Conservation (phyloP, 768 basidiomycete genomes). For the Tubosaeta brunneosetosa region DNA sequence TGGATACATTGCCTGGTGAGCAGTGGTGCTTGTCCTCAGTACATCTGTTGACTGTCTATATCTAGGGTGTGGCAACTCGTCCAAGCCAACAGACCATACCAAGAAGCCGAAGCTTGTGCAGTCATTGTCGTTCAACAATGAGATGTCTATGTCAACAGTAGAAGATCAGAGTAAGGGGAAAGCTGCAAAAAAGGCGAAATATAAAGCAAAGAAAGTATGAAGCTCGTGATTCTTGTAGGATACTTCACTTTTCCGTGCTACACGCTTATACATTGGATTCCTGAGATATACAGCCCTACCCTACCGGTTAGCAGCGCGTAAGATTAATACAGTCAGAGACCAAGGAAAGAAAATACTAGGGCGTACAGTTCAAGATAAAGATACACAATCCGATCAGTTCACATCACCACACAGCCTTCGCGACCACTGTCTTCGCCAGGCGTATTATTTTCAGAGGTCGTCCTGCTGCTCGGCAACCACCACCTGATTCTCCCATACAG, state of each 20-base stretch:
- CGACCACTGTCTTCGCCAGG: slow-evolving; percentile 45
- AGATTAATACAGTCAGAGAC: slow-evolving; percentile 12
- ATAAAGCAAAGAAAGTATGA: slow-evolving; percentile 27
- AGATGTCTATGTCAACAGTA: slow-evolving; percentile 17
- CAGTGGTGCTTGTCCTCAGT: not conserved
- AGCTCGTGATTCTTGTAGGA: slow-evolving; percentile 11
- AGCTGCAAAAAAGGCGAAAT: slow-evolving; percentile 32
- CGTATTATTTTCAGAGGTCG: slow-evolving; percentile 46
- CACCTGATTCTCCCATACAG: slow-evolving; percentile 21
- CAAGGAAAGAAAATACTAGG: slow-evolving; percentile 20
- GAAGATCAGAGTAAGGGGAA: slow-evolving; percentile 23
- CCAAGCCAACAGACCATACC: not conserved
- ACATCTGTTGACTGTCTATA: not conserved
- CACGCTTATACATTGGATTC: slow-evolving; percentile 15
- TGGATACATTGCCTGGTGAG: slow-evolving; percentile 68
- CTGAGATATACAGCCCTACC: slow-evolving; percentile 10
- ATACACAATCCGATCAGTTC: slow-evolving; percentile 26
- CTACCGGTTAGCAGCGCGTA: slow-evolving; percentile 11
- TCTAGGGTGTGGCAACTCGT: slow-evolving; percentile 31
- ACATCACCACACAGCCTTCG: slow-evolving; percentile 71
- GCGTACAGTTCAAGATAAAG: slow-evolving; percentile 24
- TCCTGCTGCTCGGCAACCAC: slow-evolving; percentile 41
- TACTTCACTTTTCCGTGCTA: not conserved
- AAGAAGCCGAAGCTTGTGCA: slow-evolving; percentile 9
- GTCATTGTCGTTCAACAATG: slow-evolving; percentile 1